Evolutionary conservation across 495 filamentous ascomycete genomes (phyloP), one percentile per base, ranked within the genome.

Genomic region (Endocarpon pusillum): DNA sequence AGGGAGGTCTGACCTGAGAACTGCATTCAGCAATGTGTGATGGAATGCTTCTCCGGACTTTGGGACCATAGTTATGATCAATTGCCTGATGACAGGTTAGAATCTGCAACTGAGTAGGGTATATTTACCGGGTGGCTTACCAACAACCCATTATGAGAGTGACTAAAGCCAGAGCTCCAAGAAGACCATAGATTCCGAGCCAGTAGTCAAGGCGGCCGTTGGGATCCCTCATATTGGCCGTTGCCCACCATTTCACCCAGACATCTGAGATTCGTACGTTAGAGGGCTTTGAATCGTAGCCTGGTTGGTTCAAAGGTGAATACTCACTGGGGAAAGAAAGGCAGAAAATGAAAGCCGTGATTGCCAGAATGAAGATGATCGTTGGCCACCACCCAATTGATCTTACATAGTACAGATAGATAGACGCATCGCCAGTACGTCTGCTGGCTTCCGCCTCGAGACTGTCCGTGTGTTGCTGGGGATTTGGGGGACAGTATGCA

Each of bases 361-460:
- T 62, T 3, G 45, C 45, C 8, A 62, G 38, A 8, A 72, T 41
- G 29, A 71, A 54, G 1, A 58, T 21, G 3, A 66, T 15, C 4
- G 69, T 67, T 0, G 42, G 33, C 2, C 59, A 21, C 58, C 54
- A 49, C 0, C 73, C 72, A 17, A 69, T 60, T 4, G 58, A 60
- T 6, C 49, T 46, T 16, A 73, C 47, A 35, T 78, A 80, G 42
- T 75, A 78, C 0, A 53, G 37, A 43, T 78, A 78, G 25, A 75
- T 57, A 1, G 65, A 47, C 0, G 64, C 39, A 37, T 77, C 70
- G 4, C 70, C 70, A 1, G 64, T 60, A 28, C 45, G 44, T 6
- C 58, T 47, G 20, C 54, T 57, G 6, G 45, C 46, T 35, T 54
- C 54, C 15, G 43, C 42, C 19, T 51, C 42, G 3, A 40, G 32